phyloP scores from a whole-genome alignment of 106 monocot genomes.

The Allium fistulosum region DNA sequence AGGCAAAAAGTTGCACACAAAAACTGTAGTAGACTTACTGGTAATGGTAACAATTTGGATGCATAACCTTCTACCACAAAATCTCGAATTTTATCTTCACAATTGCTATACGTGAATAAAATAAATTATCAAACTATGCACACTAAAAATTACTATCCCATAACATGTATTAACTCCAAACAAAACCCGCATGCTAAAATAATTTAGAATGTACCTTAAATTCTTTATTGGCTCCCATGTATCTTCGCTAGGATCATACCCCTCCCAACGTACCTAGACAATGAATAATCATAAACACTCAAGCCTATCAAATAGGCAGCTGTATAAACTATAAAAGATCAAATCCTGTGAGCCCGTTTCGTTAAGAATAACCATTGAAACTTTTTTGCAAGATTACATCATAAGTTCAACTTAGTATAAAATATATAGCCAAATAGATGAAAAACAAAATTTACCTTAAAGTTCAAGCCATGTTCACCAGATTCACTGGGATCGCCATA shows the following conservation, averaged over 20 bases:
- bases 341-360: no score
- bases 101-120: slow-evolving; percentile 3
- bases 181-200: no score
- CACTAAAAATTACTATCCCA: no score
- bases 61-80: slow-evolving; percentile 69
- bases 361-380: no score
- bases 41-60: slow-evolving; percentile 61
- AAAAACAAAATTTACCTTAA: slow-evolving; percentile 52
- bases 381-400: neutral
- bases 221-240: slow-evolving; percentile 84
- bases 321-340: no score
- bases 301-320: no score
- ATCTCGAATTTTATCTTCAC: slow-evolving; percentile 44
- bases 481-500: slow-evolving; percentile 71
- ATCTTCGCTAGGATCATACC: slow-evolving; percentile 66
- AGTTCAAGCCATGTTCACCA: slow-evolving; percentile 63
- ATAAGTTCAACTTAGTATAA: neutral
- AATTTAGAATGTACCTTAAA: slow-evolving; percentile 36
- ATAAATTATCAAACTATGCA: no score
- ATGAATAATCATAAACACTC: neutral
- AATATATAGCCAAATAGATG: neutral
- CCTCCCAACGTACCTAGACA: slow-evolving; percentile 85
- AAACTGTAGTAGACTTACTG: slow-evolving; percentile 43
- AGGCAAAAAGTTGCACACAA: neutral
- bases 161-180: no score